These are phyloP conservation scores for Graphiopsis chlorocephala DNA, from an alignment of 2,329 filamentous ascomycete species.

Conservation along the genomic window DNA sequence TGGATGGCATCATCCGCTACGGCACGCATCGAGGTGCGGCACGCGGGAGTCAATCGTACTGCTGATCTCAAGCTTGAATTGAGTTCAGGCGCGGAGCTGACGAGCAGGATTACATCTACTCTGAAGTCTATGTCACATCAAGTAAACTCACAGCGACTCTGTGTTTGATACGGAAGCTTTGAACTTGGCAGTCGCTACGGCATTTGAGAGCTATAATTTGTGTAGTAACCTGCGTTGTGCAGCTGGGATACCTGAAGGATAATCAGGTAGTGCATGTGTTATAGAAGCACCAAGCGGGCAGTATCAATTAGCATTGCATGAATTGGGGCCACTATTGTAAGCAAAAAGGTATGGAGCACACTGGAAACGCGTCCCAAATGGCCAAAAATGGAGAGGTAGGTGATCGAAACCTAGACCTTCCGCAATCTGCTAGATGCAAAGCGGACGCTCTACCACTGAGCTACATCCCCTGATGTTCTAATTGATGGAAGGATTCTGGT, in stretches of 20 bases:
- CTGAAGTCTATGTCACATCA: neutral
- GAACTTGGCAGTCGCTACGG: neutral
- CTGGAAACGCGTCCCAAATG: neutral
- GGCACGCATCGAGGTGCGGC: neutral
- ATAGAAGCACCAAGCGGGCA: neutral
- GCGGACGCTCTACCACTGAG: slow-evolving; percentile 15
- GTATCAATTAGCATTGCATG: neutral
- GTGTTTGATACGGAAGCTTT: neutral
- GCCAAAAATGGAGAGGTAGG: slow-evolving; percentile 9
- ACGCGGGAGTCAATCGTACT: neutral
- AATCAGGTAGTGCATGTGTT: neutral
- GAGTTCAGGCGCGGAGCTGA: neutral
- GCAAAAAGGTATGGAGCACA: neutral
- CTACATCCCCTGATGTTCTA: slow-evolving; percentile 2
- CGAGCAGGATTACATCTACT: neutral
- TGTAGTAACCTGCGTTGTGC: neutral
- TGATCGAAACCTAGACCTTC: slow-evolving; percentile 13
- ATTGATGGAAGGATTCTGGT: too few relatives aligned
- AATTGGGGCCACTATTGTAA: neutral
- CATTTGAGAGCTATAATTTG: neutral
- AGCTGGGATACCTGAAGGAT: neutral
- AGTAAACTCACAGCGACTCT: neutral
- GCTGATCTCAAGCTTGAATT: neutral
- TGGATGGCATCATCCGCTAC: neutral
- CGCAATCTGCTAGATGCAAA: slow-evolving; percentile 10